A percentile compares a stretch with the other conserved stretches of the same genome.
Conservation (phyloP, 78 protist genomes). For the Emiliania huxleyi region DNA sequence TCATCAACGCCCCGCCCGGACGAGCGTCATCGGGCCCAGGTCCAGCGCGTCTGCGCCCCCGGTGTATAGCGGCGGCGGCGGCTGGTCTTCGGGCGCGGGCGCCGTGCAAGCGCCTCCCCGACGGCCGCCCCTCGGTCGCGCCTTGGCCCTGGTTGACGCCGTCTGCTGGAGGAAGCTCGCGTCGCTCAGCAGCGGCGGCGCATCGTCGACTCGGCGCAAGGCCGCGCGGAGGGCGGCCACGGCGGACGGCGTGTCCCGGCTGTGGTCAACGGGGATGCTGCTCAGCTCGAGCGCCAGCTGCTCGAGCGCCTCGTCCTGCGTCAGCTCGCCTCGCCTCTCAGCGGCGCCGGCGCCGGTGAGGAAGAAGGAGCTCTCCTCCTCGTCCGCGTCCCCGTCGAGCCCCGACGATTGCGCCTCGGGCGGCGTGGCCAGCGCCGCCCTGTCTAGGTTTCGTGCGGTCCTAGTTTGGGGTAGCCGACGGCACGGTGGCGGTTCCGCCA, state of each 20-base stretch:
- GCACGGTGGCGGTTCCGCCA: background rate
- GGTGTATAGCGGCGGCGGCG: too few species aligned
- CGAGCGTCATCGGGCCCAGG: too few species aligned
- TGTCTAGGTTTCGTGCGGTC: background rate
- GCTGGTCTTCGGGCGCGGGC: too few species aligned
- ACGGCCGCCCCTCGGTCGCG: too few species aligned
- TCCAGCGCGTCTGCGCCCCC: too few species aligned
- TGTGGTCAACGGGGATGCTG: background rate
- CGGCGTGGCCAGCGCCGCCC: background rate
- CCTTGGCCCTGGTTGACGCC: background rate
- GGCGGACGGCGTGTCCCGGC: background rate
- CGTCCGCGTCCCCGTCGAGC: background rate
- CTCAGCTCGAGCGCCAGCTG: background rate
- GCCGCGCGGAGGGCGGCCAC: background rate
- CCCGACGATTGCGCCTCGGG: background rate
- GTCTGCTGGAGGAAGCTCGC: background rate
- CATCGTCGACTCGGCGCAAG: background rate
- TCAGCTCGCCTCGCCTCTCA: background rate
- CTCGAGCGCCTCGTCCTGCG: background rate
- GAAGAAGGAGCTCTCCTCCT: background rate
- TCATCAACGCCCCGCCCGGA: too few species aligned
- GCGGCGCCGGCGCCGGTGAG: background rate
- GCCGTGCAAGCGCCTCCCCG: too few species aligned
- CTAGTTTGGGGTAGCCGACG: background rate
- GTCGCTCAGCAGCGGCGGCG: background rate